Conservation (phyloP, 805 yeast genomes). For the Candida nanaspora region DNA sequence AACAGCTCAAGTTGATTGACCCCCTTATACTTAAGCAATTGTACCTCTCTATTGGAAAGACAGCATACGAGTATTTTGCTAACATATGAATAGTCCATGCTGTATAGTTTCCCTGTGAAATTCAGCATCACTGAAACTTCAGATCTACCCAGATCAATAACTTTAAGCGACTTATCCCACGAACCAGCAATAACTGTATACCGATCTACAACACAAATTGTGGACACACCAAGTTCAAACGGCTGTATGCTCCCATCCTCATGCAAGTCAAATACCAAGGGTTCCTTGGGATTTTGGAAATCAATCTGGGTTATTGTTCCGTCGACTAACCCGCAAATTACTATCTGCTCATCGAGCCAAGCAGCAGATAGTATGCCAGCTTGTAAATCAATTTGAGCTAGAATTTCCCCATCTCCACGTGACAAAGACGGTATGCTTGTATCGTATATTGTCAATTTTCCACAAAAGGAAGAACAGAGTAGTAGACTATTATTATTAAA, state of each 20-base stretch:
- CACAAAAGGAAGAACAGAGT: conserved; percentile 1
- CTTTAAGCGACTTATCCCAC: conserved; percentile 49
- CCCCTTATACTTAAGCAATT: conserved; percentile 48
- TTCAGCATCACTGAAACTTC: conserved; percentile 9
- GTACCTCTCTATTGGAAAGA: conserved; percentile 42
- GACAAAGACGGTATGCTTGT: too few relatives aligned
- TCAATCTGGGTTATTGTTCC: background rate
- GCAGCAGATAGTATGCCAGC: background rate
- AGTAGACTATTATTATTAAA: background rate
- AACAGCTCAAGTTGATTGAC: conserved; percentile 30
- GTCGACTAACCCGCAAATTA: background rate
- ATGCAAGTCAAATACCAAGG: background rate
- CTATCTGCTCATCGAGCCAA: background rate
- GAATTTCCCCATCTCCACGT: too few relatives aligned
- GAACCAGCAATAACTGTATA: conserved; percentile 45
- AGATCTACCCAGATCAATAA: conserved; percentile 35
- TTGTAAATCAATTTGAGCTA: background rate
- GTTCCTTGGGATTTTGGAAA: background rate
- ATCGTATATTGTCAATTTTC: background rate
- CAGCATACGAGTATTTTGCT: conserved; percentile 36
- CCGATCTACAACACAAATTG: background rate
- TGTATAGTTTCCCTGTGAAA: conserved; percentile 45
- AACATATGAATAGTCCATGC: conserved; percentile 44
- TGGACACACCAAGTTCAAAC: background rate
- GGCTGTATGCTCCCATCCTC: background rate